Evolutionary conservation across 768 basidiomycete species (phyloP), one percentile per base, ranked within the genome.

Genomic region (Cystofilobasidium bisporidii): DNA sequence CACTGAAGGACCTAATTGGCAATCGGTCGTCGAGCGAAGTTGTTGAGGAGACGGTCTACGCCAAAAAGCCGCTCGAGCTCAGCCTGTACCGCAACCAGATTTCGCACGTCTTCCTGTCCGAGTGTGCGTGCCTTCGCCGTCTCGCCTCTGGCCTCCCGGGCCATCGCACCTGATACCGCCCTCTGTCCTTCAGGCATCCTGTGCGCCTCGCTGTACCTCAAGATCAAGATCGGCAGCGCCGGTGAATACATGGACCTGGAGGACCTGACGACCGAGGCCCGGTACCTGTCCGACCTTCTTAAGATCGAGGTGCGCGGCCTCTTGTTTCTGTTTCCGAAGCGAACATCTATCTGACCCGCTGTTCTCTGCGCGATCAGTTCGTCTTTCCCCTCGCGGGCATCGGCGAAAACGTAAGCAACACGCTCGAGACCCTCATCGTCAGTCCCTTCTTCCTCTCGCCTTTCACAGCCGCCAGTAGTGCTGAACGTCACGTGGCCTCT

Each of bases 71-170:
- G 3, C 71, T 74, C 69, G 71, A 71, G 55, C 70, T 74, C 5
- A 70, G 70, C 14, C 72, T 72, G 57, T 72, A 72, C 63, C 70
- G 73, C 14, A 74, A 74, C 59, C 68, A 71, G 65, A 68, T 70
- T 61, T 69, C 72, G 18, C 73, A 74, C 50, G 64, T 72, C 17
- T 74, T 74, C 50, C 70, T 74, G 36, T 64, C 69, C 3, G 73
- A 74, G 48, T 60, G 69, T 6, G 26, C 70, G 36, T 28, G 5
- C 26, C 20, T 30, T 3, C 38, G 0, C 55, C 12, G 0, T 9
- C 0, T 6, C 24, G 26, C n/a, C n/a, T n/a, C n/a, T n/a, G n/a
- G n/a, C n/a, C n/a, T n/a, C n/a, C n/a, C n/a, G n/a, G n/a, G n/a
- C n/a, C n/a, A n/a, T n/a, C 6, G 22, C 9, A 0, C 20, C 22